phyloP scores from a whole-genome alignment of 2,329 filamentous ascomycete genomes.

The Calonectria honghensis region DNA sequence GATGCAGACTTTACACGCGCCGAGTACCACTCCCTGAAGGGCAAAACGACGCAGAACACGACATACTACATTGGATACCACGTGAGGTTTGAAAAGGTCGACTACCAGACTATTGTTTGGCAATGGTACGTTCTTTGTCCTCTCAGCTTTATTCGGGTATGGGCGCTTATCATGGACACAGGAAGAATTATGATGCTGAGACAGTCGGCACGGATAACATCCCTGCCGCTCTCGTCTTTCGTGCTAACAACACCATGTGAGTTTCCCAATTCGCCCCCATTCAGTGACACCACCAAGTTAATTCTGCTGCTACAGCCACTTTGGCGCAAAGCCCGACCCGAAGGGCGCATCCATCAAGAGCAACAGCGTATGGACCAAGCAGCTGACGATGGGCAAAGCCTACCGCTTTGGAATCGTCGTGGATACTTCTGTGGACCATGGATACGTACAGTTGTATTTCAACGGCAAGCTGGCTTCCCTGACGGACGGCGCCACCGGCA shows the following conservation, averaged over 20 bases:
- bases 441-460: slow-evolving; percentile 20
- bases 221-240: slow-evolving; percentile 13
- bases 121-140: slow-evolving; percentile 21
- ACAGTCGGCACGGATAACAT: slow-evolving; percentile 10
- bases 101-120: slow-evolving; percentile 23
- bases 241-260: slow-evolving; percentile 10
- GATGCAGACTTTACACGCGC: not conserved
- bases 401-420: slow-evolving; percentile 27
- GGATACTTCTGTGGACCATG: slow-evolving; percentile 1
- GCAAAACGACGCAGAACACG: not conserved
- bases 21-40: slow-evolving; percentile 5
- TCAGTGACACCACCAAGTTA: not conserved
- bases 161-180: not conserved
- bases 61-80: slow-evolving; percentile 23
- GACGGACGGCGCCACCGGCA: not conserved
- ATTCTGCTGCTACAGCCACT: not conserved
- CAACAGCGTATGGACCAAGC: slow-evolving; percentile 23
- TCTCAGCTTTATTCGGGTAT: too few species aligned
- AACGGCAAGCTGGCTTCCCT: not conserved
- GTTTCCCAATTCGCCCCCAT: not conserved
- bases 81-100: slow-evolving; percentile 14
- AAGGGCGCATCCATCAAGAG: not conserved
- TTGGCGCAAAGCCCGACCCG: not conserved
- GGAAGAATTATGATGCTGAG: slow-evolving; percentile 8
- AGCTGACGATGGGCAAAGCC: slow-evolving; percentile 19